Conservation (phyloP, 805 yeast species). For the Candida insectorum region DNA sequence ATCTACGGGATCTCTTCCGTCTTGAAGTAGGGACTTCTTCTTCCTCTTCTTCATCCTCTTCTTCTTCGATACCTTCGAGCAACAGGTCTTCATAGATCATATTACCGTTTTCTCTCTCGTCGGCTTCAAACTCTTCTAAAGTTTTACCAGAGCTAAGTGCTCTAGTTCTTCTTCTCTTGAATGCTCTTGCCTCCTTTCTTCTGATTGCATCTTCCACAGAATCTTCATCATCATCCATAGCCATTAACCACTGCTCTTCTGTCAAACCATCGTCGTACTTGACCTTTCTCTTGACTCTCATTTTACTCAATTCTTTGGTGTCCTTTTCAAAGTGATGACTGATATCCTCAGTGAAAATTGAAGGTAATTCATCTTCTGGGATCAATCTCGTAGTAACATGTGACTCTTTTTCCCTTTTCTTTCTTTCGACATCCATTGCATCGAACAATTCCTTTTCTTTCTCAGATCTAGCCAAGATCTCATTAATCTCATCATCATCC, state of each 20-base stretch:
- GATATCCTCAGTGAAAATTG: slow-evolving; percentile 67
- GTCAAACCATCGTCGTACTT: slow-evolving; percentile 84
- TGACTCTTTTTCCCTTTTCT: slow-evolving; percentile 28
- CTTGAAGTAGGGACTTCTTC: slow-evolving; percentile 5
- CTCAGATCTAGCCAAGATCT: slow-evolving; percentile 65
- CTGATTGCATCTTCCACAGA: slow-evolving; percentile 57
- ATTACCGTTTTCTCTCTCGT: slow-evolving; percentile 14
- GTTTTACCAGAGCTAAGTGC: slow-evolving; percentile 16
- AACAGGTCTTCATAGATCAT: slow-evolving; percentile 15
- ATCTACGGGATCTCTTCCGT: slow-evolving; percentile 16
- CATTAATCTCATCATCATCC: slow-evolving; percentile 69
- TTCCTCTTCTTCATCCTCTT: slow-evolving; percentile 5
- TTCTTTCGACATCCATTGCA: slow-evolving; percentile 59
- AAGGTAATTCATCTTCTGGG: slow-evolving; percentile 71
- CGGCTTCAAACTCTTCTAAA: slow-evolving; percentile 21
- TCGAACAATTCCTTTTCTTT: slow-evolving; percentile 55
- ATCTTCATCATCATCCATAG: slow-evolving; percentile 71
- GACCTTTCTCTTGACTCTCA: slow-evolving; percentile 76
- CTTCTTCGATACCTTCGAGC: slow-evolving; percentile 13
- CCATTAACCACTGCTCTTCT: slow-evolving; percentile 90
- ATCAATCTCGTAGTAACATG: slow-evolving; percentile 53
- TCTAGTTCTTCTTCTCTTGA: slow-evolving; percentile 35
- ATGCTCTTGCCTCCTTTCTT: slow-evolving; percentile 43
- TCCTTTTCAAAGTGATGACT: slow-evolving; percentile 50
- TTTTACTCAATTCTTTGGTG: slow-evolving; percentile 50